Percentiles rank a stretch among this genome's conserved stretches.
Evolutionary conservation across 164 flowering plant genomes (phyloP).

Genomic region (Vitis rupestris): DNA sequence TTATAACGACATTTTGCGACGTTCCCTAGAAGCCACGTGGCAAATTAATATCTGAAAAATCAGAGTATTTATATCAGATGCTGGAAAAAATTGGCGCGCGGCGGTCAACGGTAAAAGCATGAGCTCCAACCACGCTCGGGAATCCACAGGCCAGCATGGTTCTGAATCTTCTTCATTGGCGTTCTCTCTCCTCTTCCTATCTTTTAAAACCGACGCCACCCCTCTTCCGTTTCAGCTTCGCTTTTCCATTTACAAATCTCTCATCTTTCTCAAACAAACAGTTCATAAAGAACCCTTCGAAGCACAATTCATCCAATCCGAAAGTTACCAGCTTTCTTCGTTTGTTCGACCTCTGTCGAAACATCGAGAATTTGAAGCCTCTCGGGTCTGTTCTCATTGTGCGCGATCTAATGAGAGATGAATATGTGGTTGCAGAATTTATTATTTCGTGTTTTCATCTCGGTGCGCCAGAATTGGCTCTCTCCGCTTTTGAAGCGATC

Average conservation of each 20-base stretch:
- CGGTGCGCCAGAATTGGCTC: constrained; percentile 33
- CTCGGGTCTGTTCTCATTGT: constrained; percentile 28
- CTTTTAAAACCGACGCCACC: neutral
- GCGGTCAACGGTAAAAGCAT: no score
- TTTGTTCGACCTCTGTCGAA: constrained; percentile 17
- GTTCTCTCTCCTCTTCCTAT: neutral
- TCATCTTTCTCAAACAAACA: neutral
- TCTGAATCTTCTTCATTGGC: constrained; percentile 1
- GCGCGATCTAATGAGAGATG: constrained; percentile 11
- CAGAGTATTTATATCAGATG: no score
- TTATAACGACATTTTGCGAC: no score
- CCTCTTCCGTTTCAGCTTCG: neutral
- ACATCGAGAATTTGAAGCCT: constrained; percentile 21
- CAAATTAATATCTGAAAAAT: no score
- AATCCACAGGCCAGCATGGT: neutral
- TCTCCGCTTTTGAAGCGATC: constrained; percentile 14
- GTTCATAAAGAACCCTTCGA: neutral
- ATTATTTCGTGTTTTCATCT: constrained; percentile 24
- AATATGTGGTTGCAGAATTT: constrained; percentile 14
- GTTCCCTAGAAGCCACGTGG: no score
- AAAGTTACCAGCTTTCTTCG: constrained; percentile 5
- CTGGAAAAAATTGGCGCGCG: no score
- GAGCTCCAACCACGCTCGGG: no score
- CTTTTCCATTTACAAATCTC: neutral
- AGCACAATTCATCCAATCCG: constrained; percentile 2